Evolutionary conservation across 2,329 filamentous ascomycete species (phyloP), one percentile per base, ranked within the genome.

Genomic region (Alternaria atra): DNA sequence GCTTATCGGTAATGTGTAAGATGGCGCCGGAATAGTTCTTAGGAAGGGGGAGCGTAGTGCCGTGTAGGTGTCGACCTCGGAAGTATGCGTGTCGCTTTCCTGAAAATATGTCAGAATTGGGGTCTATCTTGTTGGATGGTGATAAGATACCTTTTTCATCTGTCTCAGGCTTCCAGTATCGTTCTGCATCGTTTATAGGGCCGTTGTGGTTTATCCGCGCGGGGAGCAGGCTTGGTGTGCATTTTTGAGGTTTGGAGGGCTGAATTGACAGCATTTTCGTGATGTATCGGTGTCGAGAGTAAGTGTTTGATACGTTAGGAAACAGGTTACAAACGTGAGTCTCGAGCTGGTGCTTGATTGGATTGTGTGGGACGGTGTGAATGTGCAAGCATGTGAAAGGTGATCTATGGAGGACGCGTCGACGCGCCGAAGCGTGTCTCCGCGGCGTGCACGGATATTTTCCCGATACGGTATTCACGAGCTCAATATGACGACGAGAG

Each of bases 171-270:
- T 81, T 84, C 93, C 93, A 97, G 75, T 92, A 93, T 43, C 88
- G 82, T 23, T 86, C 78, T 5, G 86, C 81, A 1, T 87, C 82
- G 52, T 89, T 85, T 55, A 94, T 83, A 1, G 88, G 84, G 1
- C 94, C 94, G 69, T 91, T 87, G 77, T 96, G 90, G 70, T 94
- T 86, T 73, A 97, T 87, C 55, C 88, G 87, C 71, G 92, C 95
- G 4, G 94, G 93, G 13, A 97, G 84, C 20, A 97, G 81, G 72
- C 97, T 90, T 4, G 90, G 86, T 0, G 83, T 87, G 55, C 83
- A 82, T 60, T 83, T 83, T 43, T 72, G 60, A 1, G 70, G 58
- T 3, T 69, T 62, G 34, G 73, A 51, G 51, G 73, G 51, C 32
- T 79, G 75, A 39, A 85, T 79, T 43, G 83, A 73, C 27, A 85